These are phyloP conservation scores for Striga hermonthica DNA, from an alignment of 305 asterid species.

Conservation along the genomic window DNA sequence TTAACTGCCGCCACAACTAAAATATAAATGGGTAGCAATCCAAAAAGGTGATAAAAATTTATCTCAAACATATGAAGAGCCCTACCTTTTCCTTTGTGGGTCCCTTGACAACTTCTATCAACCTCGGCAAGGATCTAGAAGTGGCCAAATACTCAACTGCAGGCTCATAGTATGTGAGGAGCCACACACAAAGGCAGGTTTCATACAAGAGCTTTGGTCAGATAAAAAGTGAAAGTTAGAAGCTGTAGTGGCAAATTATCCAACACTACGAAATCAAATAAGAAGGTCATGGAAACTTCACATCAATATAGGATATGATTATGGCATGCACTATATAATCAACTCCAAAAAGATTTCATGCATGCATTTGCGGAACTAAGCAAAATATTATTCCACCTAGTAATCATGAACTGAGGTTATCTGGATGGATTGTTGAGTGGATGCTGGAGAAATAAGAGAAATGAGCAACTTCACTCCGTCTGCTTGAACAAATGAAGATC, in stretches of 20 bases:
- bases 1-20: slow-evolving; percentile 25
- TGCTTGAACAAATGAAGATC: slow-evolving; percentile 81
- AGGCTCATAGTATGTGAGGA: slow-evolving; percentile 85
- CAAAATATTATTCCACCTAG: background rate
- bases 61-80: slow-evolving; percentile 21
- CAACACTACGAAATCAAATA: background rate
- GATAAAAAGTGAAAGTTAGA: slow-evolving; percentile 25
- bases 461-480: slow-evolving; percentile 85
- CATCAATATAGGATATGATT: slow-evolving; percentile 21
- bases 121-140: slow-evolving; percentile 60
- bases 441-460: slow-evolving; percentile 84
- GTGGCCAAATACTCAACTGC: slow-evolving; percentile 81
- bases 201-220: slow-evolving; percentile 77
- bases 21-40: slow-evolving; percentile 13
- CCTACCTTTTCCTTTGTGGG: slow-evolving; percentile 88
- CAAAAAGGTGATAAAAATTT: slow-evolving; percentile 16
- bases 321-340: slow-evolving; percentile 23
- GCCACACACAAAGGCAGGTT: slow-evolving; percentile 92
- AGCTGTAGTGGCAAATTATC: slow-evolving; percentile 23
- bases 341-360: no score
- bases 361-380: no score
- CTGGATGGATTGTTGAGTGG: slow-evolving; percentile 94
- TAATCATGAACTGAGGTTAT: slow-evolving; percentile 32
- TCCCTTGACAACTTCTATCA: slow-evolving; percentile 79
- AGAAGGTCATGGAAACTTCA: slow-evolving; percentile 10